phyloP scores from a whole-genome alignment of 306 rosid species.

The Corylus heterophylla region DNA sequence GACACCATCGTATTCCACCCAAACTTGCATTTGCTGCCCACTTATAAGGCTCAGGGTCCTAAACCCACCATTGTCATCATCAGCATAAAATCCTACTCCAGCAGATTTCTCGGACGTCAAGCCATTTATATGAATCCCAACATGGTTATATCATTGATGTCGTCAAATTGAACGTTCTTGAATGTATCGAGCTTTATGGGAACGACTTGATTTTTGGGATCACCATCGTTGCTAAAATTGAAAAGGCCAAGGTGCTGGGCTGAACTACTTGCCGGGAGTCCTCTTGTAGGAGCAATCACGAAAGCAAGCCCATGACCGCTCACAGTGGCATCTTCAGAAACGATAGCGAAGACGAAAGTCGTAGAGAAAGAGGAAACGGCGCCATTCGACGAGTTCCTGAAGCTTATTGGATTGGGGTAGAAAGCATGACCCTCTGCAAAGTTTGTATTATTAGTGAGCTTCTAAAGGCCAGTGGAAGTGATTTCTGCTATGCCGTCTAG shows the following conservation, averaged over 20 bases:
- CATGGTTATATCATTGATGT: slow-evolving; percentile 70
- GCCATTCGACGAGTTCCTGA: slow-evolving; percentile 40
- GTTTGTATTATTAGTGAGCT: slow-evolving; percentile 52
- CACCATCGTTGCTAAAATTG: slow-evolving; percentile 43
- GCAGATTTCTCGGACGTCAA: slow-evolving; percentile 30
- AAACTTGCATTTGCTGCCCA: slow-evolving; percentile 52
- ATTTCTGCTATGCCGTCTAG: slow-evolving; percentile 53
- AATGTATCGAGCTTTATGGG: slow-evolving; percentile 67
- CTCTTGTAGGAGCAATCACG: slow-evolving; percentile 49
- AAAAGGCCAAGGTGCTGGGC: slow-evolving; percentile 61
- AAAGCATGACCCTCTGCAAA: slow-evolving; percentile 56
- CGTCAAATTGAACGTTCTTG: slow-evolving; percentile 19
- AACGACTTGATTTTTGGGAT: slow-evolving; percentile 35
- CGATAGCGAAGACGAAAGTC: slow-evolving; percentile 60
- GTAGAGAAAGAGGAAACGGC: slow-evolving; percentile 53
- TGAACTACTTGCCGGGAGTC: slow-evolving; percentile 34
- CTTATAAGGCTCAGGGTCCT: slow-evolving; percentile 42
- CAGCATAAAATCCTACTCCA: slow-evolving; percentile 39
- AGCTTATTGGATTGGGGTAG: slow-evolving; percentile 41
- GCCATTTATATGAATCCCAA: slow-evolving; percentile 61
- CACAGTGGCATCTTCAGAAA: slow-evolving; percentile 28
- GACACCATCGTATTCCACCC: slow-evolving; percentile 66
- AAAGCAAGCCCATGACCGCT: slow-evolving; percentile 67
- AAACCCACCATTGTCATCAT: neutral
- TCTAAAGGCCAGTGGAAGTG: slow-evolving; percentile 45